Conservation (phyloP, 1,139 yeast genomes). For the Hyphopichia khmerensis region DNA sequence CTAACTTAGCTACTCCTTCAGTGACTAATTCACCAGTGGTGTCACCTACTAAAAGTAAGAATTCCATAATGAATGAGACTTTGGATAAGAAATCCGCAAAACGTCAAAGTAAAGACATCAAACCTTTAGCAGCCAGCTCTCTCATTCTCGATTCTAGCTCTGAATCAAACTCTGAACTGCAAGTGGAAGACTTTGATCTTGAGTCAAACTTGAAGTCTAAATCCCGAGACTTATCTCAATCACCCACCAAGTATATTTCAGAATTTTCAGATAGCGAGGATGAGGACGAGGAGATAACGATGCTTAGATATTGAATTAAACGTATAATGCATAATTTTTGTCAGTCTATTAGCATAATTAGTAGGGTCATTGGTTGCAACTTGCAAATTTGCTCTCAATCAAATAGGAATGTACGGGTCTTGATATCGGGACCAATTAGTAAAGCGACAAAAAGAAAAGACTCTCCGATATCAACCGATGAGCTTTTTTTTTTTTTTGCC, state of each 20-base stretch:
- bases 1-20: neutral
- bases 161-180: slow-evolving; percentile 4
- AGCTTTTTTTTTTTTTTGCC: too few relatives aligned
- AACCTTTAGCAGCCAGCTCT: neutral
- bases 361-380: neutral
- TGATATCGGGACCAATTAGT: too few relatives aligned
- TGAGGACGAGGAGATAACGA: slow-evolving; percentile 3
- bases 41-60: slow-evolving; percentile 1
- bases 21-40: neutral
- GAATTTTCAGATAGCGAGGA: slow-evolving; percentile 1
- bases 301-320: neutral
- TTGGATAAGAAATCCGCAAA: neutral
- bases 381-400: too few relatives aligned
- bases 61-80: too few relatives aligned
- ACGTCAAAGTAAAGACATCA: neutral
- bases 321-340: too few relatives aligned
- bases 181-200: too few relatives aligned
- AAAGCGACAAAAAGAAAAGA: too few relatives aligned
- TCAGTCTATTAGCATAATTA: neutral
- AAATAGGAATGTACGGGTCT: too few relatives aligned
- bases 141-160: slow-evolving; percentile 1
- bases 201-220: slow-evolving; percentile 1
- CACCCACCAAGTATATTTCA: neutral
- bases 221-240: too few relatives aligned
- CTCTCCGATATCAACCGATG: too few relatives aligned